These are phyloP conservation scores for Russula brevipes DNA, from an alignment of 768 basidiomycete species.

Conservation along the genomic window DNA sequence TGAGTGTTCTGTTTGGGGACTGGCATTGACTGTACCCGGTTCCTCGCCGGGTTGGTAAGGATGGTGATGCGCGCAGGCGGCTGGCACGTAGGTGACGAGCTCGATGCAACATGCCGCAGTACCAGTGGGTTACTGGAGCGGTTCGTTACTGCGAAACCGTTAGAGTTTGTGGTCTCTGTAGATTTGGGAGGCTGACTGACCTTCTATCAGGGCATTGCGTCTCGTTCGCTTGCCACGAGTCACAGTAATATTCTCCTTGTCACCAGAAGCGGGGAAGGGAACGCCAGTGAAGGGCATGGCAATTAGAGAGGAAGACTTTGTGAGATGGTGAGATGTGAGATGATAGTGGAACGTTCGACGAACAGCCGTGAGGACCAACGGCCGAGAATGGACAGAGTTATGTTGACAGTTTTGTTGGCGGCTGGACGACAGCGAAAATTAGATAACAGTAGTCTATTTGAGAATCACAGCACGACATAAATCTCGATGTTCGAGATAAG, in stretches of 20 bases:
- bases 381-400: no score
- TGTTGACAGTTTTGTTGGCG: no score
- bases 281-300: background rate
- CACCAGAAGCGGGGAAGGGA: background rate
- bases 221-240: background rate
- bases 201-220: background rate
- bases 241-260: background rate
- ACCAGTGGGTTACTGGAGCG: background rate
- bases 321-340: background rate
- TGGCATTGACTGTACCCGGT: background rate
- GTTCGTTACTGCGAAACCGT: background rate
- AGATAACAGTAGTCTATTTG: background rate
- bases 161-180: background rate
- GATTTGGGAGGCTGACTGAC: conserved; percentile 2
- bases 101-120: background rate
- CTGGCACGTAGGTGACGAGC: background rate
- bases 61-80: background rate
- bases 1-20: background rate
- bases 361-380: no score
- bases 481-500: no score
- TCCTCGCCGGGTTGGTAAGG: conserved; percentile 4
- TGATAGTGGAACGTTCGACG: background rate
- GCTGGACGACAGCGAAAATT: background rate
- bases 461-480: no score
- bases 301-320: background rate